These are phyloP conservation scores for Raphidocelis subcapitata DNA, from an alignment of 139 green algal genomes.

Conservation along the genomic window DNA sequence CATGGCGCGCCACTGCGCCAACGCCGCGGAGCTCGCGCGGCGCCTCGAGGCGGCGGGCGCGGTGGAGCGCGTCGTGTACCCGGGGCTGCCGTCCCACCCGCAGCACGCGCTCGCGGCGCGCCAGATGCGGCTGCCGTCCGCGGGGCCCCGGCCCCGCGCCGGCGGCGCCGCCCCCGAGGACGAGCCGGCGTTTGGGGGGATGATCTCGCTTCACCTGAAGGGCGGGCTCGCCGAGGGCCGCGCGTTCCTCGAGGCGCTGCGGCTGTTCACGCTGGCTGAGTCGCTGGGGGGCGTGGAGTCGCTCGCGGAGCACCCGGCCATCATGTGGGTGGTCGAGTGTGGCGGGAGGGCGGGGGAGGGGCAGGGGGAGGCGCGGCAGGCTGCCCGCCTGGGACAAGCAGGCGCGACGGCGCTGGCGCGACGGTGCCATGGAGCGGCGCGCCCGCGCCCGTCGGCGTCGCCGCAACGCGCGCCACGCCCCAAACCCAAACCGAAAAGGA, in stretches of 20 bases:
- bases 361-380: no score
- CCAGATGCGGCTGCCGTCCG: neutral
- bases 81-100: neutral
- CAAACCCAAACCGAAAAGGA: no score
- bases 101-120: conserved; percentile 7
- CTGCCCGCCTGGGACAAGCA: no score
- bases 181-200: neutral
- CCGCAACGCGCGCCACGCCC: no score
- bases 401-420: no score
- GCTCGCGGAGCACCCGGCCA: conserved; percentile 1
- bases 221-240: neutral
- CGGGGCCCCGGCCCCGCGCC: neutral
- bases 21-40: neutral
- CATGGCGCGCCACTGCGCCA: conserved; percentile 2
- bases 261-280: neutral
- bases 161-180: neutral
- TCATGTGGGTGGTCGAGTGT: no score
- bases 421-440: no score
- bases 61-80: neutral
- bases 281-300: conserved; percentile 5
- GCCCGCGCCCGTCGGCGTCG: no score
- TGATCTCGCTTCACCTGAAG: neutral
- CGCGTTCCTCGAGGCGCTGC: neutral
- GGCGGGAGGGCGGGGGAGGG: no score
- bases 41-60: neutral